phyloP scores from a whole-genome alignment of 495 filamentous ascomycete species.

The Elasticomyces elasticus region DNA sequence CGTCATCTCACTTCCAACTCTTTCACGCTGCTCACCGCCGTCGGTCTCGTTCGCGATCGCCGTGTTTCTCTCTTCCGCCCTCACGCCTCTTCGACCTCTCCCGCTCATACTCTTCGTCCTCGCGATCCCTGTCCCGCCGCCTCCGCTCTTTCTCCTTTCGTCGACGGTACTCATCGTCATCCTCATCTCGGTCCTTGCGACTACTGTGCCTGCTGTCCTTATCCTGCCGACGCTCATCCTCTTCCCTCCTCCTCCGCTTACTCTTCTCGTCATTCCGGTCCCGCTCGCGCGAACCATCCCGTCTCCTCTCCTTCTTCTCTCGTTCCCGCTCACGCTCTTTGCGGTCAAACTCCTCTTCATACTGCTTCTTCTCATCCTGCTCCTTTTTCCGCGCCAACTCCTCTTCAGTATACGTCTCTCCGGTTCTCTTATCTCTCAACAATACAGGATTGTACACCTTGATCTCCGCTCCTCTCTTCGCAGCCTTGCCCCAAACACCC shows the following conservation, averaged over 20 bases:
- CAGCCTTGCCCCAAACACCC: constrained; percentile 62
- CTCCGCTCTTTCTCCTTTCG: constrained; percentile 19
- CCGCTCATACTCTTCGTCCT: constrained; percentile 10
- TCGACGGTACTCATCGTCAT: constrained; percentile 19
- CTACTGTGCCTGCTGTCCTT: constrained; percentile 24
- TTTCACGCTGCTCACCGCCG: constrained; percentile 14
- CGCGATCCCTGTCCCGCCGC: constrained; percentile 11
- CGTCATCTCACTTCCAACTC: too few relatives aligned
- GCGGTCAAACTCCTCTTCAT: constrained; percentile 30
- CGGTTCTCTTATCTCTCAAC: constrained; percentile 56
- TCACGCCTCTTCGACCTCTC: constrained; percentile 11
- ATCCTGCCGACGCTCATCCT: constrained; percentile 26
- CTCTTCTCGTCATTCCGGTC: constrained; percentile 1
- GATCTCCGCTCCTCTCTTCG: constrained; percentile 48
- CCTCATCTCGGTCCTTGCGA: too few relatives aligned
- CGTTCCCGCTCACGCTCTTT: constrained; percentile 41
- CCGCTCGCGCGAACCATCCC: constrained; percentile 29
- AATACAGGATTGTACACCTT: constrained; percentile 57
- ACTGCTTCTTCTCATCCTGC: constrained; percentile 35
- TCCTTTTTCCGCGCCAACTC: constrained; percentile 42
- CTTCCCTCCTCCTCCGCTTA: constrained; percentile 33
- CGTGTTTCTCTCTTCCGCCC: constrained; percentile 5
- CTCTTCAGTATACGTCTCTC: constrained; percentile 55
- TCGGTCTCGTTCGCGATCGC: constrained; percentile 10
- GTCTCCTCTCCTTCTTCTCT: constrained; percentile 40